Evolutionary conservation across 2,329 filamentous ascomycete species (phyloP).

Genomic region (Neurospora sp.): DNA sequence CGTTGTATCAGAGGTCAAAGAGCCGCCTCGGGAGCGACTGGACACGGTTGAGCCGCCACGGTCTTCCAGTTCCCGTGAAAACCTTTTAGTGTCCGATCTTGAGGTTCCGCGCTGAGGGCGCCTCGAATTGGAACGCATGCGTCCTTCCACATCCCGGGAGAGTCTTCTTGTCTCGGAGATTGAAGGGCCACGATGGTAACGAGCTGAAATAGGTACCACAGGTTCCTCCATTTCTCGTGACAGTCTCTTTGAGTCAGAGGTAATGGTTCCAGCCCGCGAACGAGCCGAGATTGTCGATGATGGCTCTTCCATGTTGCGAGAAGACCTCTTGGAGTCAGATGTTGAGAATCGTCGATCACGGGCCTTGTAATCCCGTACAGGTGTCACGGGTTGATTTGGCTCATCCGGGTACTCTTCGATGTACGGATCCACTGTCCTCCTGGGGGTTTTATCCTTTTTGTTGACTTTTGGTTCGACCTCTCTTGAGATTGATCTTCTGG

Average conservation of each 20-base stretch:
- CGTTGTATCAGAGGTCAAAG: neutral
- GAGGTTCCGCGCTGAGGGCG: neutral
- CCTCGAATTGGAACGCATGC: neutral
- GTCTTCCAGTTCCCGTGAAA: neutral
- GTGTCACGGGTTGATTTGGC: slow-evolving; percentile 9
- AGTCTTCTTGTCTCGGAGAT: neutral
- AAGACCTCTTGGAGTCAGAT: slow-evolving; percentile 8
- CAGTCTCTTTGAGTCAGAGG: neutral
- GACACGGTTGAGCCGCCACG: neutral
- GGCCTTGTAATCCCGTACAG: slow-evolving; percentile 16
- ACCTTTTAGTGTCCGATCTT: neutral
- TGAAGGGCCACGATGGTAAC: neutral
- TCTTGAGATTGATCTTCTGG: slow-evolving; percentile 3
- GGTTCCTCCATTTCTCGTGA: neutral
- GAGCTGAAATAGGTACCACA: neutral
- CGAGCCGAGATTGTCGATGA: neutral
- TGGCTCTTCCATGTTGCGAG: neutral
- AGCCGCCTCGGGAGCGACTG: neutral
- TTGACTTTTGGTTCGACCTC: slow-evolving; percentile 2
- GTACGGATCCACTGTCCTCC: slow-evolving; percentile 10
- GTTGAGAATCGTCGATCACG: slow-evolving; percentile 10
- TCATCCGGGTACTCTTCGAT: slow-evolving; percentile 19
- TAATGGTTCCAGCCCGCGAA: neutral
- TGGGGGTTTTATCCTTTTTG: neutral
- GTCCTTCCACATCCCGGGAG: neutral